A percentile compares a stretch with the other conserved stretches of the same genome.
phyloP scores from a whole-genome alignment of 768 basidiomycete genomes.

The Mycena vulgaris region DNA sequence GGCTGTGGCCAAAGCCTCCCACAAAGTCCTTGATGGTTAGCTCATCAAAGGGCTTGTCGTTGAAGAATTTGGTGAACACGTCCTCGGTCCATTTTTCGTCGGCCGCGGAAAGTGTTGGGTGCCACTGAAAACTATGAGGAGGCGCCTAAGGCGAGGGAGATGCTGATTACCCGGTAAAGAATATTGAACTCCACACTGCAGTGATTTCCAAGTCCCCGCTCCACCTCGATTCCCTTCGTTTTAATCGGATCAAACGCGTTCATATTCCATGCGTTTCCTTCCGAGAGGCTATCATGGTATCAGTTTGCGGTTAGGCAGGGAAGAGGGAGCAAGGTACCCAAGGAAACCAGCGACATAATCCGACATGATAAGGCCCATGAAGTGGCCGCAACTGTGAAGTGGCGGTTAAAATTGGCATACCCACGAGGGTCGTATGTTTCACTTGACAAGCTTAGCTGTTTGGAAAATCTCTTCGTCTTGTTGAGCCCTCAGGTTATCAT shows the following conservation, averaged over 20 bases:
- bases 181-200: constrained; percentile 79
- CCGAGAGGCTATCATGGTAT: constrained; percentile 47
- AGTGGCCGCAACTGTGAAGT: constrained; percentile 62
- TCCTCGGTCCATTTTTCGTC: constrained; percentile 70
- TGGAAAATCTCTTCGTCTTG: constrained; percentile 76
- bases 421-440: constrained; percentile 21
- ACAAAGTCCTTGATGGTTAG: constrained; percentile 46
- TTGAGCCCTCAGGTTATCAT: constrained; percentile 39
- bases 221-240: constrained; percentile 49
- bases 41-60: constrained; percentile 54
- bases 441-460: constrained; percentile 68
- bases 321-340: constrained; percentile 44
- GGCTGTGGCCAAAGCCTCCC: constrained; percentile 30
- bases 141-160: neutral
- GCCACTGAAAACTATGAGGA: constrained; percentile 60
- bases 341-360: constrained; percentile 75
- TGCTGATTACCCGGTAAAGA: constrained; percentile 56
- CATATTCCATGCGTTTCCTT: constrained; percentile 68
- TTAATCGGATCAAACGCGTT: constrained; percentile 64
- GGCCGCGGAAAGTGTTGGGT: constrained; percentile 64
- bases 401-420: neutral
- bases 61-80: constrained; percentile 59
- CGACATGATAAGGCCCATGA: constrained; percentile 68
- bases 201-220: constrained; percentile 75
- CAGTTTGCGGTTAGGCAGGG: neutral